Conservation (phyloP, 2,329 filamentous ascomycete species). For the Claviceps digitariae region DNA sequence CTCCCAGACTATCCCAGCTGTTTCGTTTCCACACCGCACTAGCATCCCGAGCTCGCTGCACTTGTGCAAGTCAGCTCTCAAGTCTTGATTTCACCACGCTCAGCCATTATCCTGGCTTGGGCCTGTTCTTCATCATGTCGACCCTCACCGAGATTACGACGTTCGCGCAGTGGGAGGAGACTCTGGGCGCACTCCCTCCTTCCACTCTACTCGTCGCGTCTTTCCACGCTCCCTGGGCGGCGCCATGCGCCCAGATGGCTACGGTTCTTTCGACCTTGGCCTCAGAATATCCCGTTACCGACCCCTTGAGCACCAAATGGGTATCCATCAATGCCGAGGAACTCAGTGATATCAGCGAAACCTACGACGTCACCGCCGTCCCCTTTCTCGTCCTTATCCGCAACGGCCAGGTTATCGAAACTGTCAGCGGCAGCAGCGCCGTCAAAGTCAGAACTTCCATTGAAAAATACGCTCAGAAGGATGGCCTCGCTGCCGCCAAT, state of each 20-base stretch:
- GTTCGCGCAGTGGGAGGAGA: conserved; percentile 58
- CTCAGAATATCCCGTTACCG: conserved; percentile 61
- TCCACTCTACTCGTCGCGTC: conserved; percentile 71
- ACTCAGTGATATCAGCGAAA: conserved; percentile 78
- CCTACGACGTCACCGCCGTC: conserved; percentile 88
- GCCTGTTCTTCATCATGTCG: conserved; percentile 42
- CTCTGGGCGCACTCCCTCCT: conserved; percentile 51
- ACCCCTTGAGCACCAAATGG: conserved; percentile 61
- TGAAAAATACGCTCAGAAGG: conserved; percentile 58
- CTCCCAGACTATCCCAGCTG: not conserved
- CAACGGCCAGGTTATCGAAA: conserved; percentile 63
- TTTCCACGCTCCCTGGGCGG: conserved; percentile 95
- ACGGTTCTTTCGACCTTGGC: conserved; percentile 77
- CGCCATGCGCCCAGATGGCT: conserved; percentile 88
- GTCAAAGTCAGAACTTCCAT: conserved; percentile 74
- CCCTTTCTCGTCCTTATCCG: conserved; percentile 80
- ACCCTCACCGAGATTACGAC: conserved; percentile 64
- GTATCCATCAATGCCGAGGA: conserved; percentile 90
- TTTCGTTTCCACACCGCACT: conserved; percentile 2
- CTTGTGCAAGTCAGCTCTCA: not conserved
- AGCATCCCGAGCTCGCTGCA: not conserved
- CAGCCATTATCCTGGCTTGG: not conserved
- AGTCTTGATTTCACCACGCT: not conserved
- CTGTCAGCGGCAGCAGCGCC: conserved; percentile 80
- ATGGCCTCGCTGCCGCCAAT: conserved; percentile 21